phyloP scores from a whole-genome alignment of 139 green algal genomes.

The Chlorella sp. region DNA sequence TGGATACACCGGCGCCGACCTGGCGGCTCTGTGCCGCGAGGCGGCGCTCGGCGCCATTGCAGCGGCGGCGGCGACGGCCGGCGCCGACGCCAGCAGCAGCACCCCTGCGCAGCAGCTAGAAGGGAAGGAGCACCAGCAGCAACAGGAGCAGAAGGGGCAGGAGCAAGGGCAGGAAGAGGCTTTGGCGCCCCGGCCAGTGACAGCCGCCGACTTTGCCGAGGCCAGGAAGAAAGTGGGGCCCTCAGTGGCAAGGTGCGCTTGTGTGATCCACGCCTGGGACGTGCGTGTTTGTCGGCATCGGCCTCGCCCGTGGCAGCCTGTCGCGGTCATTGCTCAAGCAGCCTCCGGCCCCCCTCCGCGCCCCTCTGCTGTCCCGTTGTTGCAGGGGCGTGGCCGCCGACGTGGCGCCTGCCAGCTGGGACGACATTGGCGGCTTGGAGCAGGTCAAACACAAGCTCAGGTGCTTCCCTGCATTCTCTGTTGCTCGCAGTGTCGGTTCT shows the following conservation, averaged over 20 bases:
- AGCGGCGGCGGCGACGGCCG: not conserved
- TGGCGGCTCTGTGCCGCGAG: slow-evolving; percentile 76
- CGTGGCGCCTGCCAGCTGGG: slow-evolving; percentile 59
- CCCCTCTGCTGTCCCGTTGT: too few relatives aligned
- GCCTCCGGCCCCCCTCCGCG: too few relatives aligned
- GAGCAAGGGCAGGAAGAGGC: not conserved
- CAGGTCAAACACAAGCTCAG: slow-evolving; percentile 75
- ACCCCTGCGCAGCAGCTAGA: not conserved
- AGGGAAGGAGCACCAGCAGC: not conserved
- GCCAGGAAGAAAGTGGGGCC: slow-evolving; percentile 64
- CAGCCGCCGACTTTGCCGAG: slow-evolving; percentile 48
- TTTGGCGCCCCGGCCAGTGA: not conserved
- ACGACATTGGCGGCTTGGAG: slow-evolving; percentile 79
- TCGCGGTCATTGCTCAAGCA: too few relatives aligned
- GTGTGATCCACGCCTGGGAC: too few relatives aligned
- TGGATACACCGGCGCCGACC: slow-evolving; percentile 88
- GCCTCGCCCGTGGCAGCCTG: too few relatives aligned
- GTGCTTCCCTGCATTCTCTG: too few relatives aligned
- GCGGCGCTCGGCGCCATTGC: slow-evolving; percentile 62
- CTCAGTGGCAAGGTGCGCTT: slow-evolving; percentile 54
- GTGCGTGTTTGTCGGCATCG: too few relatives aligned
- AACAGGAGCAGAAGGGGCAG: not conserved
- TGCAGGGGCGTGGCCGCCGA: slow-evolving; percentile 61
- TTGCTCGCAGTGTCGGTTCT: too few relatives aligned
- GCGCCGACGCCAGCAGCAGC: not conserved